Base-by-base conservation (phyloP, 2,329 filamentous ascomycete species). In the Dactylella cylindrospora region DNA sequence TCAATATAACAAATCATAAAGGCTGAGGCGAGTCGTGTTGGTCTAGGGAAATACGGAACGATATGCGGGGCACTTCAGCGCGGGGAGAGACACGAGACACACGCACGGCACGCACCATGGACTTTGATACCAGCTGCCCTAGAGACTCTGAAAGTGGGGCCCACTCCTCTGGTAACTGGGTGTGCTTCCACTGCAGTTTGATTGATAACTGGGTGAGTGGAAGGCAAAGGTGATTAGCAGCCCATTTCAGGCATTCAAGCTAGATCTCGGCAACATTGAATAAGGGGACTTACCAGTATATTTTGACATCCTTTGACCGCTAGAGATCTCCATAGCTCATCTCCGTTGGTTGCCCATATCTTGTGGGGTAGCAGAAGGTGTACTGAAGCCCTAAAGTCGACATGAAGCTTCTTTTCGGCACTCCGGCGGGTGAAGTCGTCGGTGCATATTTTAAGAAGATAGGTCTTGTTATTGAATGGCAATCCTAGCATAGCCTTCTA, bases 371-470 rank as follows among this genome's bases (percentile, higher is more conserved):
- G 10, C 19, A 39, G 49, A 19, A 50, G 13, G n/a, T 17, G 39
- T 15, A 62, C 41, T 25, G 49, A 31, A 15, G 57, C 57, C 3
- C 44, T 50, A 41, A 62, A 62, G 23, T 62, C 20, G 47, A 54
- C 23, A 23, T 40, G 49, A n/a, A 62, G 49, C 38, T 62, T 47
- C 3, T 39, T 44, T 22, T 62, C 29, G n/a, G n/a, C n/a, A n/a
- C n/a, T n/a, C n/a, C n/a, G n/a, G n/a, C n/a, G n/a, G n/a, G n/a
- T n/a, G n/a, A n/a, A n/a, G n/a, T n/a, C n/a, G n/a, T n/a, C n/a
- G n/a, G n/a, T n/a, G n/a, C n/a, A n/a, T n/a, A n/a, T n/a, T n/a
- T n/a, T n/a, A n/a, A n/a, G n/a, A n/a, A n/a, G n/a, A n/a, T n/a
- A n/a, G n/a, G n/a, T n/a, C n/a, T n/a, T n/a, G n/a, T n/a, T n/a